Evolutionary conservation across 2,329 filamentous ascomycete genomes (phyloP), one percentile per base, ranked within the genome.

Genomic region (Hypomyces rosellus): DNA sequence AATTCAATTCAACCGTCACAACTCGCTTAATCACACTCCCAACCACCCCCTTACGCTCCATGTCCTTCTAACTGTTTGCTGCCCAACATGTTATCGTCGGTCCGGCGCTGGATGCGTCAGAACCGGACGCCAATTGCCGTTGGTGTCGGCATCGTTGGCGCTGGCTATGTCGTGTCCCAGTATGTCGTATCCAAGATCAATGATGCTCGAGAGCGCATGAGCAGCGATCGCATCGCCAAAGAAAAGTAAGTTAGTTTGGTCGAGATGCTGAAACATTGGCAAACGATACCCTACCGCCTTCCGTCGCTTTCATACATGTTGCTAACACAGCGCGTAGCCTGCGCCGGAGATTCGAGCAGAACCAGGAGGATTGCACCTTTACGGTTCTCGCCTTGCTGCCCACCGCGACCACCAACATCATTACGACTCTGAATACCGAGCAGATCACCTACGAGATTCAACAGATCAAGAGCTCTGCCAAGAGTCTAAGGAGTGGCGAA

Each of bases 331-430:
- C n/a, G 13, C 46, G 13, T 37, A 97, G 92, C 69, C 81, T 99
- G 54, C 90, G 91, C 46, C 87, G 93, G 52, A 88, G 93, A 64
- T 99, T 99, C 72, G 89, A 97, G 69, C 93, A 99, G 71, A 99
- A 99, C 69, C 93, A 99, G 67, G 92, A 96, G 66, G 93, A 99
- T 70, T 99, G 93, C 72, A 96, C 92, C 44, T 96, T 95, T 67
- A 99, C 93, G 36, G 90, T 97, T 41, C 84, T 97, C n/a, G 93
- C 92, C 30, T 82, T 99, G 49, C 79, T 99, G 9, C 93, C 93
- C 4, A 95, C 92, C 34, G 88, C 90, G 6, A 91, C 91, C 20
- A 84, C 93, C 58, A 92, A 95, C 65, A 86, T 99, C 61, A 76
- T 96, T 62, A 84, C 89, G 59, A 84, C 86, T 33, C 81, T 97